These are phyloP conservation scores for Physcia stellaris DNA, from an alignment of 495 filamentous ascomycete species.

Conservation along the genomic window DNA sequence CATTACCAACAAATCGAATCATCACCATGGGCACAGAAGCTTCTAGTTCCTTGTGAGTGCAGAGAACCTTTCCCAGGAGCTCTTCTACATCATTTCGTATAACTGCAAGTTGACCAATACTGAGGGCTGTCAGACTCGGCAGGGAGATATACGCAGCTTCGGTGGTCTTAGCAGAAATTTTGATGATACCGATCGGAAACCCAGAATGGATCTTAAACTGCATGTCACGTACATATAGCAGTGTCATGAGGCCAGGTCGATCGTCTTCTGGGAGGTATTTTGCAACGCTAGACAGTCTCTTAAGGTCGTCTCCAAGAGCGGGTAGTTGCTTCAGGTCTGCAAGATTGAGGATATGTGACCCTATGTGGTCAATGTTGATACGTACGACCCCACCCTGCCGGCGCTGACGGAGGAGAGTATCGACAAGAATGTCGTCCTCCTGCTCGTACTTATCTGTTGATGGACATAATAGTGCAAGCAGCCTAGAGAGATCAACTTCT, in stretches of 20 bases:
- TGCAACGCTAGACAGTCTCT: conserved; percentile 69
- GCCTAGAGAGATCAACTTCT: conserved; percentile 63
- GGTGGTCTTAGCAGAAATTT: conserved; percentile 38
- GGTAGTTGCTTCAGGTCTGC: conserved; percentile 48
- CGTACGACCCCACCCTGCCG: conserved; percentile 79
- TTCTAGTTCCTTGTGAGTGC: conserved; percentile 7
- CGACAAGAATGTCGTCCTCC: conserved; percentile 88
- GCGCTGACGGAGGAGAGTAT: conserved; percentile 80
- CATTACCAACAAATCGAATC: conserved; percentile 79
- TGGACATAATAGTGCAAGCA: conserved; percentile 78
- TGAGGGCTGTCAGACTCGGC: conserved; percentile 65
- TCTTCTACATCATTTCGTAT: conserved; percentile 55
- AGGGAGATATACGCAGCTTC: conserved; percentile 76
- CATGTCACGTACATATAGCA: conserved; percentile 50
- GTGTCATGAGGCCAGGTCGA: conserved; percentile 71
- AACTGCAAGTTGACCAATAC: conserved; percentile 44
- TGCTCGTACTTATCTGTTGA: conserved; percentile 85
- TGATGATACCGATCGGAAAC: conserved; percentile 50
- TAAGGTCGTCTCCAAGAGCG: conserved; percentile 62
- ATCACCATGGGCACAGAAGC: conserved; percentile 38
- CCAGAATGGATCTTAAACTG: conserved; percentile 43
- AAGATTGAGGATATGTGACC: conserved; percentile 40
- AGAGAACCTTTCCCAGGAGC: conserved; percentile 43
- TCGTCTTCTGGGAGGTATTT: conserved; percentile 96
- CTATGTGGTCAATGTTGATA: conserved; percentile 46